A percentile compares a stretch with the other conserved stretches of the same genome.
Evolutionary conservation across 352 stramenopile genomes (phyloP).

Genomic region (Phytophthora constricta): DNA sequence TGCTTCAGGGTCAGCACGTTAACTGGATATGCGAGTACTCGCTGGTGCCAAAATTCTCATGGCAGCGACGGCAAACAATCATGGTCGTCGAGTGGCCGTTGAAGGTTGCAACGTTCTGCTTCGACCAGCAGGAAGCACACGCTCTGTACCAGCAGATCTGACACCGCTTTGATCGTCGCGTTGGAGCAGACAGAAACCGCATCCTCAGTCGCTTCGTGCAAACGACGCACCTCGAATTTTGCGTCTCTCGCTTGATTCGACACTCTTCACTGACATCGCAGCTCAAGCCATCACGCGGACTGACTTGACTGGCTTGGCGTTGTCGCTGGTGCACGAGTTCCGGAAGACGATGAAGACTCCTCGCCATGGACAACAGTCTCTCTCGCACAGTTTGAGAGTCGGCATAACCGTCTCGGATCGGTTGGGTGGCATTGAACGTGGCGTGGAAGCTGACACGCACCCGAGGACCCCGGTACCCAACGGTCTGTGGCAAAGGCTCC

Average conservation of each 20-base stretch:
- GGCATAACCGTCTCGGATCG: constrained; percentile 19
- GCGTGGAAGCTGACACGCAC: constrained; percentile 57
- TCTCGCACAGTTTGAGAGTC: constrained; percentile 31
- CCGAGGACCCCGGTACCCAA: constrained; percentile 17
- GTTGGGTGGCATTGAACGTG: constrained; percentile 28
- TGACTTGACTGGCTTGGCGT: constrained; percentile 12
- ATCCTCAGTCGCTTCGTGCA: constrained; percentile 53
- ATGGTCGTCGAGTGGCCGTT: constrained; percentile 40
- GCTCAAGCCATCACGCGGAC: constrained; percentile 11
- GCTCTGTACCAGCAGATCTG: constrained; percentile 53
- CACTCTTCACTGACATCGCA: constrained; percentile 18
- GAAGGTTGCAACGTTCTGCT: constrained; percentile 47
- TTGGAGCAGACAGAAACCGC: constrained; percentile 37
- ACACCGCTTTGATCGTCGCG: constrained; percentile 43
- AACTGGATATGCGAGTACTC: constrained; percentile 47
- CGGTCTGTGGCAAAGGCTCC: constrained; percentile 29
- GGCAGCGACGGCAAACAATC: constrained; percentile 46
- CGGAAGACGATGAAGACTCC: constrained; percentile 37
- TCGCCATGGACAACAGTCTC: constrained; percentile 37
- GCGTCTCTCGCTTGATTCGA: constrained; percentile 9
- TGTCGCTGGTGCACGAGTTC: constrained; percentile 38
- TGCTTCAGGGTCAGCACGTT: constrained; percentile 8
- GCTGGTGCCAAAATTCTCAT: constrained; percentile 48
- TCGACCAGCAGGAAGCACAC: constrained; percentile 48
- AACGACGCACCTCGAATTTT: constrained; percentile 46